Evolutionary conservation across 2,329 filamentous ascomycete species (phyloP).

Genomic region (Penicillium sp.): DNA sequence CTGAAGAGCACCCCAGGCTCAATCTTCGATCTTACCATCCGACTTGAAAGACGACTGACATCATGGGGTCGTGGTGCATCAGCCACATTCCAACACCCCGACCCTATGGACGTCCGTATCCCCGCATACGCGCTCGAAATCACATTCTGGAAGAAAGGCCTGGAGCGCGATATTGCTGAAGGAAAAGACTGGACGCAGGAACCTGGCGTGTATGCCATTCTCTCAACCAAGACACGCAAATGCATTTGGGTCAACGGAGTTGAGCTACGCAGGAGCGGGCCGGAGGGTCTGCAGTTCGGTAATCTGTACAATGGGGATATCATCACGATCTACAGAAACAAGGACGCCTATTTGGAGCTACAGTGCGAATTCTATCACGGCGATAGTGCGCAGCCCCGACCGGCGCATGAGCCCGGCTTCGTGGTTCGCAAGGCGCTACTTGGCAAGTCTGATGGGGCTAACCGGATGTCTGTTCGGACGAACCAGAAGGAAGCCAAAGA

Average conservation of each 20-base stretch:
- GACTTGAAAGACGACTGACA: slow-evolving; percentile 62
- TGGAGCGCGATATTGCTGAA: slow-evolving; percentile 55
- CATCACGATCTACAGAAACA: slow-evolving; percentile 63
- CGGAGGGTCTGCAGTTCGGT: slow-evolving; percentile 54
- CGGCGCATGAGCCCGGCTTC: slow-evolving; percentile 41
- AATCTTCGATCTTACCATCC: slow-evolving; percentile 58
- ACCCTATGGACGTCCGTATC: slow-evolving; percentile 63
- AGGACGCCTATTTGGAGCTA: slow-evolving; percentile 40
- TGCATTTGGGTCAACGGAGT: slow-evolving; percentile 74
- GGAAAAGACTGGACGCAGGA: slow-evolving; percentile 54
- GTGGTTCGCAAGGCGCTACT: slow-evolving; percentile 37
- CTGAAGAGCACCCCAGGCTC: slow-evolving; percentile 65
- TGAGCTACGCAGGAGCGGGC: slow-evolving; percentile 53
- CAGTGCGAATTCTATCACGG: slow-evolving; percentile 46
- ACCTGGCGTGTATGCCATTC: slow-evolving; percentile 60
- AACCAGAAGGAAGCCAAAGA: slow-evolving; percentile 11
- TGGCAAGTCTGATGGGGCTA: slow-evolving; percentile 26
- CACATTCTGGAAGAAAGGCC: slow-evolving; percentile 65
- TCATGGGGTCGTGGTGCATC: slow-evolving; percentile 70
- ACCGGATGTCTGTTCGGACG: slow-evolving; percentile 23
- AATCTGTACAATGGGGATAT: slow-evolving; percentile 72
- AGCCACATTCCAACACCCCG: slow-evolving; percentile 65
- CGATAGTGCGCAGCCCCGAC: slow-evolving; percentile 41
- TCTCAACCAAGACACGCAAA: slow-evolving; percentile 71
- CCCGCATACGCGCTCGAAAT: slow-evolving; percentile 79